phyloP scores from a whole-genome alignment of 331 rosid genomes.

The Malus hybrid region DNA sequence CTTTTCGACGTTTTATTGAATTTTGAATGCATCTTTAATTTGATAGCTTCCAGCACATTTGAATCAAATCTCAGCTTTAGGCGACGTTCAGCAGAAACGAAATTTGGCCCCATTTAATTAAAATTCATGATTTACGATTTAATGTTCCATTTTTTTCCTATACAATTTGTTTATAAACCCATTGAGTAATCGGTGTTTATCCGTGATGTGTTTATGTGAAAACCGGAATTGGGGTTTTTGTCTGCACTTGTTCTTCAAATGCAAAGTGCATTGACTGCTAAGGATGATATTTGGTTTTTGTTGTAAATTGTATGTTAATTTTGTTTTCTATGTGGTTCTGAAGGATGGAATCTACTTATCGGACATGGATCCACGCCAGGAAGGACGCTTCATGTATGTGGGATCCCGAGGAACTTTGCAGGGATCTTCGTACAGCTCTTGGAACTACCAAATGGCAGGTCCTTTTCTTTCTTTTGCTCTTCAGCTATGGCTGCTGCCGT shows the following conservation, averaged over 20 bases:
- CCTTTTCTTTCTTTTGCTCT: background rate
- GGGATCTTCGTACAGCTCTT: conserved; percentile 72
- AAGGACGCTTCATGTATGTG: conserved; percentile 47
- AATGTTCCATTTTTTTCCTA: background rate
- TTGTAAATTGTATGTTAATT: conserved; percentile 10
- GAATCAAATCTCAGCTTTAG: background rate
- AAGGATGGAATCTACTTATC: conserved; percentile 84
- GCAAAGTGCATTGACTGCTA: background rate
- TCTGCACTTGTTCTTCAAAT: background rate
- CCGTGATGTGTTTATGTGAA: background rate
- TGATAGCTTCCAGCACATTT: background rate
- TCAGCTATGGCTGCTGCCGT: background rate
- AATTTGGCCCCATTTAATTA: background rate
- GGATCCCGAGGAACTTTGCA: conserved; percentile 57
- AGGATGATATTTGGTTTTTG: background rate
- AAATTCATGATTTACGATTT: background rate
- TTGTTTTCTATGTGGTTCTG: conserved; percentile 5
- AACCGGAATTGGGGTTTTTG: background rate
- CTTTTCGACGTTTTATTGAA: background rate
- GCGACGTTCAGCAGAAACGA: background rate
- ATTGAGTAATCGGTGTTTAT: background rate
- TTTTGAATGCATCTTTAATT: background rate
- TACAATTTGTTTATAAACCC: background rate
- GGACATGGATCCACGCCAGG: conserved; percentile 62
- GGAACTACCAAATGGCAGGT: conserved; percentile 99